phyloP scores from a whole-genome alignment of 306 rosid genomes.

The Arachis hypogaea region DNA sequence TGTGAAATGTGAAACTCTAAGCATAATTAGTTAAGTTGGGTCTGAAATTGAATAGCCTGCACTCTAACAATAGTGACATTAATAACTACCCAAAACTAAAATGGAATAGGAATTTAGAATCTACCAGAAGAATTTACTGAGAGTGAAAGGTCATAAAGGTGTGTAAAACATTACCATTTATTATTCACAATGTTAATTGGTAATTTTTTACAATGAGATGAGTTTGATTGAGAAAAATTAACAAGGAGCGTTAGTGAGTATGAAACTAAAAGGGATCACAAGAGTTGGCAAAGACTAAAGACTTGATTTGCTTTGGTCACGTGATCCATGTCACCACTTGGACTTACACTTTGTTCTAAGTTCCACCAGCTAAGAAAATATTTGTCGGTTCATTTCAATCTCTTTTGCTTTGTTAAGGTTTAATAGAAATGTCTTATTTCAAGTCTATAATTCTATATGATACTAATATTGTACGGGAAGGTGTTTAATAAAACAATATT shows the following conservation, averaged over 20 bases:
- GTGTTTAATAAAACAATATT: no score
- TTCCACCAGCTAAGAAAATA: conserved; percentile 2
- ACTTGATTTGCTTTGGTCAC: conserved; percentile 38
- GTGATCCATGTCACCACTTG: conserved; percentile 32
- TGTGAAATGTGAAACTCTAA: background rate
- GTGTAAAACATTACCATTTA: conserved; percentile 20
- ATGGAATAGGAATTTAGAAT: conserved; percentile 29
- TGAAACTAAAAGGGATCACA: background rate
- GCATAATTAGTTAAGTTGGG: conserved; percentile 38
- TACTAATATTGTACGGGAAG: no score
- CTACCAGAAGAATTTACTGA: conserved; percentile 33
- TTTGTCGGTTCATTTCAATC: background rate
- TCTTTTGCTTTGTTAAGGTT: no score
- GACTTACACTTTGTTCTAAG: background rate
- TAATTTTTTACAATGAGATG: no score
- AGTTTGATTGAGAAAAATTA: conserved; percentile 6
- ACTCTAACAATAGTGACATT: conserved; percentile 25
- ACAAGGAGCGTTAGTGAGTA: background rate
- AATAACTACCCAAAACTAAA: conserved; percentile 14
- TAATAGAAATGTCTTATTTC: no score
- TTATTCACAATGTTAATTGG: conserved; percentile 28
- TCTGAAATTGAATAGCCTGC: conserved; percentile 41
- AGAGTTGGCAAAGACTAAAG: conserved; percentile 27
- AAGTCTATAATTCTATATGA: no score
- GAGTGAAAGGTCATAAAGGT: conserved; percentile 28